These are phyloP conservation scores for Penicillium sp. DNA, from an alignment of 2,329 filamentous ascomycete genomes.

Conservation along the genomic window DNA sequence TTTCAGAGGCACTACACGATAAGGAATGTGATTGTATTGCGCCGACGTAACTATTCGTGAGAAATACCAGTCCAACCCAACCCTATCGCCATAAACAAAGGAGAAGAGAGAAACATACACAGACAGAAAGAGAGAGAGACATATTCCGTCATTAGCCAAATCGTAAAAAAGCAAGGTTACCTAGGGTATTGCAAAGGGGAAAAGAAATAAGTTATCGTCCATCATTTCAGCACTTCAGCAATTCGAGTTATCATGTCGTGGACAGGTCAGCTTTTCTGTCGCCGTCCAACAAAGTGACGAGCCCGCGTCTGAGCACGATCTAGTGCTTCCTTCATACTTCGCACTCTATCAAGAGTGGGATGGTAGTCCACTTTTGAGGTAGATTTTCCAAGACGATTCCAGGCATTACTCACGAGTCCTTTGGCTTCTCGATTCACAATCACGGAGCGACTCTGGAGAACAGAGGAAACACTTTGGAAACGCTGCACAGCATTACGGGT, in stretches of 20 bases:
- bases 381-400: slow-evolving; percentile 31
- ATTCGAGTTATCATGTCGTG: slow-evolving; percentile 1
- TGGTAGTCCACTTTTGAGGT: slow-evolving; percentile 28
- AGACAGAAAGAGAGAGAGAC: neutral
- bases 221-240: slow-evolving; percentile 13
- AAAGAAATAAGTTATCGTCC: slow-evolving; percentile 28
- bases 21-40: slow-evolving; percentile 6
- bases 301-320: slow-evolving; percentile 42
- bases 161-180: slow-evolving; percentile 9
- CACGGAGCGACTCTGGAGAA: slow-evolving; percentile 35
- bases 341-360: slow-evolving; percentile 32
- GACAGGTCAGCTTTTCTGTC: slow-evolving; percentile 15
- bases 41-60: slow-evolving; percentile 9
- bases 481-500: slow-evolving; percentile 35
- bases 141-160: slow-evolving; percentile 5
- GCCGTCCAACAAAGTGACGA: slow-evolving; percentile 32
- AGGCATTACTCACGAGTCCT: slow-evolving; percentile 32
- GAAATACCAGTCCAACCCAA: slow-evolving; percentile 8
- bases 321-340: slow-evolving; percentile 35
- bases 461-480: slow-evolving; percentile 36
- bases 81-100: slow-evolving; percentile 25
- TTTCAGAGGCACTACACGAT: too few species aligned
- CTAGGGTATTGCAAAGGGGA: slow-evolving; percentile 8
- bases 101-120: neutral
- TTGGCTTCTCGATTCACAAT: slow-evolving; percentile 33